Percentiles rank a stretch among this genome's conserved stretches.
These are phyloP conservation scores for Sclerotinia borealis DNA, from an alignment of 2,329 filamentous ascomycete genomes.

Conservation along the genomic window DNA sequence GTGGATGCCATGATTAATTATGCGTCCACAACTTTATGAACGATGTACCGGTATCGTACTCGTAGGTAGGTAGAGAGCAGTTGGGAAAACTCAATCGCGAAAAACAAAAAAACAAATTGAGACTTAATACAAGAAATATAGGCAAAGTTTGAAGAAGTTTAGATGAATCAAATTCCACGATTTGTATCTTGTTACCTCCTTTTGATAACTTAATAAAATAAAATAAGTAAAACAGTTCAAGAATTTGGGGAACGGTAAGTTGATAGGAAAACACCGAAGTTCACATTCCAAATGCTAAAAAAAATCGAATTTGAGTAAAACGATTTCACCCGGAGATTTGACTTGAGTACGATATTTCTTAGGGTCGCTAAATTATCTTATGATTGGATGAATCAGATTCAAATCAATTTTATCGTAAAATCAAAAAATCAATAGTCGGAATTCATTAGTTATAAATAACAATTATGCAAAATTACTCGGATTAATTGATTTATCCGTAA, in stretches of 20 bases:
- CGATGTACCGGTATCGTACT: neutral
- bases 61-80: neutral
- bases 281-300: neutral
- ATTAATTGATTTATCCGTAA: neutral
- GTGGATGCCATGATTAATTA: slow-evolving; percentile 29
- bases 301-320: neutral
- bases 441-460: neutral
- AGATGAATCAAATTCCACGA: neutral
- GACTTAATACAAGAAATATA: neutral
- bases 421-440: neutral
- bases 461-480: neutral
- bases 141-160: neutral
- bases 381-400: neutral
- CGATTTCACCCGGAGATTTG: neutral
- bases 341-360: neutral
- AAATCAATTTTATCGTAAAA: neutral
- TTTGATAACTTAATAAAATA: neutral
- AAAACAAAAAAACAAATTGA: neutral
- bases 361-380: neutral
- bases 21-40: slow-evolving; percentile 9
- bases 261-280: neutral
- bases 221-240: too few relatives aligned
- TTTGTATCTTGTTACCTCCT: neutral
- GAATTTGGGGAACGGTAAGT: neutral
- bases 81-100: neutral